Base-by-base conservation (phyloP, 805 yeast genomes). In the Lachancea sp. region DNA sequence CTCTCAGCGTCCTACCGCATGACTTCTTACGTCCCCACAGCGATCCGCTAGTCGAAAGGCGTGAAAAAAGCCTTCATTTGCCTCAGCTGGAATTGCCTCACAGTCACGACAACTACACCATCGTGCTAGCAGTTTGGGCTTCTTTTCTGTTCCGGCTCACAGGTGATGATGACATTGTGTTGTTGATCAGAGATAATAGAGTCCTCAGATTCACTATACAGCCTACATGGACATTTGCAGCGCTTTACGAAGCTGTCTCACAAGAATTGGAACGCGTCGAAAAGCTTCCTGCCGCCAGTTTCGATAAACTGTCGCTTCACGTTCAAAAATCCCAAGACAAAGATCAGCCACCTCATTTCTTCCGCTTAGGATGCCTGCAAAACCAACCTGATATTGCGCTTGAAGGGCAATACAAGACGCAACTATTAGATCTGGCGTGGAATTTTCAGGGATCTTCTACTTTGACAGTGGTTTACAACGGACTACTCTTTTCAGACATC, bases 161-260 rank as follows among this genome's bases (percentile, higher is more conserved):
- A 2, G 98, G 97, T 19, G 98, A 91, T 62, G 97, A 91, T 53
- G 97, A 91, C 57, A 81, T 93, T 41, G 81, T 84, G n/a, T 68
- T 91, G 49, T 89, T 82, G 53, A 63, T 74, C 20, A 54, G 66
- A 2, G 63, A 64, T 5, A 59, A 67, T 34, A 66, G 69, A 52
- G 80, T 86, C 15, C 60, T 87, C 22, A 74, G 96, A 57, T 68
- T 85, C 37, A 69, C 69, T 29, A 68, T 88, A 34, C 74, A 77
- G 42, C 78, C 85, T 29, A 65, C 69, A 8, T 59, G 70, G 58
- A 58, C 80, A 0, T 85, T 89, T 54, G 48, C 54, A 1, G 77
- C 80, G 33, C 67, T 90, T 42, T 65, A 74, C 34, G 61, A 66
- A 9, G 41, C 42, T 5, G 65, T 71, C 15, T 75, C 80, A 10